Base-by-base conservation (phyloP, 148 eudicot genomes). In the Arctostaphylos glauca region DNA sequence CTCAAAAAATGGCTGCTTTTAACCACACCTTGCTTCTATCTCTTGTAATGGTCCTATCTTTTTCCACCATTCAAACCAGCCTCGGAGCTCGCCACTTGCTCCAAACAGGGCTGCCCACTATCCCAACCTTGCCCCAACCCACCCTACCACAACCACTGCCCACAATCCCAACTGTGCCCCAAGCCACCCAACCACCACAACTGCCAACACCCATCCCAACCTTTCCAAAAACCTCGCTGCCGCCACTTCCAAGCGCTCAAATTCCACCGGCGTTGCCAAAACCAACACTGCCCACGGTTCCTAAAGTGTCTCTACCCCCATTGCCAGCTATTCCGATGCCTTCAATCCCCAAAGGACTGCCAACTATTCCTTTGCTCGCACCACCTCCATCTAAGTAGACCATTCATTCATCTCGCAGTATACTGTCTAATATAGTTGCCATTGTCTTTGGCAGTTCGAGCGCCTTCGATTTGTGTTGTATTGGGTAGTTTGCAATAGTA, bases 41-140 rank as follows among this genome's bases (percentile, higher is more conserved):
- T 71, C 67, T 78, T 54, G 2, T 56, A 47, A 16, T 80, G 44
- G 25, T 21, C 1, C 5, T 64, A 15, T 64, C 82, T 1, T 21
- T 80, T 49, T 64, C 82, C 31, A 15, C 48, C 71, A 64, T 66
- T 56, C 74, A 55, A 16, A 54, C 5, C 38, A 47, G 56, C 58
- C 44, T 80, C 4, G 85, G 47, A 2, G 70, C 85, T 6, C 78
- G 82, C 13, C 77, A 43, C 44, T 78, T 83, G 13, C 82, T 83
- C 4, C 85, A 83, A 74, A 78, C 77, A 9, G 23, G 0, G 3
- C 70, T 64, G 38, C 70, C 70, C 23, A 23, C 70, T 3, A 9
- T 64, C 3, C 43, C 70, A 9, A 23, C 70, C 23, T 8, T 64
- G 15, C 70, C 70, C 3, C 23, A 52, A 21, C 12, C 12, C 54